A percentile compares a stretch with the other conserved stretches of the same genome.
phyloP scores from a whole-genome alignment of 2,329 filamentous ascomycete species.

The Aureobasidium sp. region DNA sequence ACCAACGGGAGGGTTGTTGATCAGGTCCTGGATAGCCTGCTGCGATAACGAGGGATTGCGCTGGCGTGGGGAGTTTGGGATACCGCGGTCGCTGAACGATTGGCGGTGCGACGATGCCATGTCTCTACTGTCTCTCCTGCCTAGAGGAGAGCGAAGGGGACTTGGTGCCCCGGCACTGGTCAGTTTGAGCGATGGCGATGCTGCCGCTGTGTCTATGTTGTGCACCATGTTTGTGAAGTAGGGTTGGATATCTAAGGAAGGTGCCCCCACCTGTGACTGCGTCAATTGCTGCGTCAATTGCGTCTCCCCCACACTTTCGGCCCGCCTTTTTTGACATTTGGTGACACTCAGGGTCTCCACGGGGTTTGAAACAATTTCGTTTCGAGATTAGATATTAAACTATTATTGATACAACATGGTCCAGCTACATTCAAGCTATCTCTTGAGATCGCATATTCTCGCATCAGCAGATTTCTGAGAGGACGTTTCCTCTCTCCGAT shows the following conservation, averaged over 20 bases:
- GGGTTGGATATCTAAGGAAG: not conserved
- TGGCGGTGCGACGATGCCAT: constrained; percentile 37
- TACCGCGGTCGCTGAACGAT: constrained; percentile 72
- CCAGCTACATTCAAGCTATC: not conserved
- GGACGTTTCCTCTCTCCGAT: not conserved
- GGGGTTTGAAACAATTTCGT: not conserved
- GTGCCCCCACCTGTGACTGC: not conserved
- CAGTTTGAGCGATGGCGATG: constrained; percentile 2
- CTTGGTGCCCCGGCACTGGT: not conserved
- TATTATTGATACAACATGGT: not conserved
- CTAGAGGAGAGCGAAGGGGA: not conserved
- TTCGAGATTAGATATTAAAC: not conserved
- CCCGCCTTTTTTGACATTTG: not conserved
- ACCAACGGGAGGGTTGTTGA: constrained; percentile 70
- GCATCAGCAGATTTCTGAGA: not conserved
- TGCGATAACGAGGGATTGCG: constrained; percentile 79
- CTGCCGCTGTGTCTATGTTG: not conserved
- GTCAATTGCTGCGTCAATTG: not conserved
- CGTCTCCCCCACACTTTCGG: not conserved
- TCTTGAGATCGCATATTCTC: not conserved
- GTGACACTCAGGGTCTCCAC: not conserved
- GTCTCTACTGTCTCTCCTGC: not conserved
- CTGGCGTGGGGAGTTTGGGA: constrained; percentile 70
- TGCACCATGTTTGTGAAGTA: not conserved
- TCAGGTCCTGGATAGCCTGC: constrained; percentile 73